phyloP scores from a whole-genome alignment of 2,329 filamentous ascomycete genomes.

The Clonostachys rhizophaga region DNA sequence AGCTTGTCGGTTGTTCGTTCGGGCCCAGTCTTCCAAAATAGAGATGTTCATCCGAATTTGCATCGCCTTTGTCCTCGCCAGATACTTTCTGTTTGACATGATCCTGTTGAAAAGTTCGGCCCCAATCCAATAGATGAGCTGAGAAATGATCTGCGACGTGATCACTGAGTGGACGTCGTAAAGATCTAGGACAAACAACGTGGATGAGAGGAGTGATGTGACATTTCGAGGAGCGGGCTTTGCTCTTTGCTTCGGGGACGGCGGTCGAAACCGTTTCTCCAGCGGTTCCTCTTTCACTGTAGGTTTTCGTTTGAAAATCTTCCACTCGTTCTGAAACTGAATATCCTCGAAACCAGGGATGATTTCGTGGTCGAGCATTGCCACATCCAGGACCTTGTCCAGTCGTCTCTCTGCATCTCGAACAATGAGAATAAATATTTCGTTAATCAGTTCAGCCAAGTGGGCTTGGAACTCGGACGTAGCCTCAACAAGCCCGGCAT shows the following conservation, averaged over 20 bases:
- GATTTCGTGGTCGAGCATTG: conserved; percentile 96
- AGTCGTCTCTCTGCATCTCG: conserved; percentile 91
- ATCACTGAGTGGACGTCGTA: conserved; percentile 99
- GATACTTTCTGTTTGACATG: conserved; percentile 92
- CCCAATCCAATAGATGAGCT: conserved; percentile 93
- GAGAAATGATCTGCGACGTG: conserved; percentile 82
- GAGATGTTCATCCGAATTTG: conserved; percentile 99
- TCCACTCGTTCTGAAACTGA: conserved; percentile 97
- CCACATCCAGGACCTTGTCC: conserved; percentile 89
- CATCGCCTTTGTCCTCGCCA: conserved; percentile 97
- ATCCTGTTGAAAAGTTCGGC: conserved; percentile 97
- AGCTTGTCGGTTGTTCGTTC: conserved; percentile 86
- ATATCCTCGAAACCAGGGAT: conserved; percentile 97
- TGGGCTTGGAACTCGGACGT: conserved; percentile 90
- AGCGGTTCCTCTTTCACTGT: conserved; percentile 86
- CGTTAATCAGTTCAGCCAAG: conserved; percentile 90
- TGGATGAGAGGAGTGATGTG: conserved; percentile 90
- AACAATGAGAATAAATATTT: conserved; percentile 97
- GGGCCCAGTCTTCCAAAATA: conserved; percentile 90
- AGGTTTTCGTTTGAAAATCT: conserved; percentile 86
- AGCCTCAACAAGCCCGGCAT: conserved; percentile 71
- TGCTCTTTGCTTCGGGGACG: conserved; percentile 86
- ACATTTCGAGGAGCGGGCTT: conserved; percentile 93
- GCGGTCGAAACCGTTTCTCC: conserved; percentile 87
- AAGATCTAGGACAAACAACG: conserved; percentile 93